Conservation (phyloP, 192 early-diverging fungal species). For the Umbelopsis isabellina region DNA sequence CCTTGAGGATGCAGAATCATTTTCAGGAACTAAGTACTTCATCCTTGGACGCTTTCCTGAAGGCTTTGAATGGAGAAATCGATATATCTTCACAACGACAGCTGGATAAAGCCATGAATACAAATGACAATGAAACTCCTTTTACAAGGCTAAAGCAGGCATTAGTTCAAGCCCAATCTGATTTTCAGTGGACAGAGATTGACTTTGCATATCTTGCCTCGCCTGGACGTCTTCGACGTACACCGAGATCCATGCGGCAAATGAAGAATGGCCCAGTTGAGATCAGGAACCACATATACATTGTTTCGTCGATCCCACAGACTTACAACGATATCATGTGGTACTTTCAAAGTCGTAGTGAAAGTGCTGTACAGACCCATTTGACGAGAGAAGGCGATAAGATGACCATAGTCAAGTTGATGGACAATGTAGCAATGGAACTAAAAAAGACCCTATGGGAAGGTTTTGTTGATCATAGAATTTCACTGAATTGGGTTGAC, state of each 20-base stretch:
- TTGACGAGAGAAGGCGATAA: slow-evolving; percentile 15
- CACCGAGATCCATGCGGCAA: not conserved
- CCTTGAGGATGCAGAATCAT: slow-evolving; percentile 13
- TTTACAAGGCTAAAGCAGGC: slow-evolving; percentile 24
- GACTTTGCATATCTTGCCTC: slow-evolving; percentile 20
- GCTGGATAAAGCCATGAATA: not conserved
- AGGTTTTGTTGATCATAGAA: slow-evolving; percentile 24
- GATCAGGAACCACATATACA: slow-evolving; percentile 28
- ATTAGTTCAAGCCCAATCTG: slow-evolving; percentile 22
- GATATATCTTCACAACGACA: slow-evolving; percentile 1
- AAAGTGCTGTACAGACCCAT: slow-evolving; percentile 17
- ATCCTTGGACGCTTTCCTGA: slow-evolving; percentile 5
- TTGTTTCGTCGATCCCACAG: slow-evolving; percentile 14
- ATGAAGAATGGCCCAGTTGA: slow-evolving; percentile 17
- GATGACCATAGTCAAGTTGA: slow-evolving; percentile 5
- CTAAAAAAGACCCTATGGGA: slow-evolving; percentile 25
- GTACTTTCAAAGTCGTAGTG: slow-evolving; percentile 15
- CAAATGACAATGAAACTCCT: not conserved
- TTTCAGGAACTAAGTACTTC: slow-evolving; percentile 8
- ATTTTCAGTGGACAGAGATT: slow-evolving; percentile 36
- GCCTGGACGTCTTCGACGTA: slow-evolving; percentile 6
- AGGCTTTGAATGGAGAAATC: slow-evolving; percentile 4
- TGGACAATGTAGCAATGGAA: slow-evolving; percentile 18
- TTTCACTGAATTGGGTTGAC: slow-evolving; percentile 30
- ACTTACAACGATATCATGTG: slow-evolving; percentile 17